These are phyloP conservation scores for Handroanthus guayacan DNA, from an alignment of 257 asterid genomes.

Conservation along the genomic window DNA sequence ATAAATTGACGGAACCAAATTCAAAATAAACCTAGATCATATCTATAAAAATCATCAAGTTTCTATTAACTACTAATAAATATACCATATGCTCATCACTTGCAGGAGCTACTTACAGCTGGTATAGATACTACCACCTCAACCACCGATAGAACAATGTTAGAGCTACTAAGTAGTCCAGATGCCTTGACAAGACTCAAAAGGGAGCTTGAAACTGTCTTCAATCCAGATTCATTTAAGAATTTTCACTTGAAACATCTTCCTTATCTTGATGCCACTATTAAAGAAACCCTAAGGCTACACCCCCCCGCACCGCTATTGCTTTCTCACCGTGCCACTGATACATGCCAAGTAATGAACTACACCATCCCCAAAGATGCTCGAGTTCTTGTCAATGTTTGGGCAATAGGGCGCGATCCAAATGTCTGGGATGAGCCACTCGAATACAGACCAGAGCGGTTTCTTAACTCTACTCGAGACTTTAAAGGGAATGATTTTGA, in stretches of 20 bases:
- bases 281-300: slow-evolving; percentile 55
- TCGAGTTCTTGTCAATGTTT: slow-evolving; percentile 40
- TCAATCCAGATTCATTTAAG: slow-evolving; percentile 14
- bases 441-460: slow-evolving; percentile 47
- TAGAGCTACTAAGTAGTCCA: slow-evolving; percentile 45
- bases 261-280: slow-evolving; percentile 49
- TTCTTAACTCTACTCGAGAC: slow-evolving; percentile 41
- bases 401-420: slow-evolving; percentile 56
- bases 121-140: slow-evolving; percentile 57
- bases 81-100: background rate
- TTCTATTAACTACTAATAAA: no score
- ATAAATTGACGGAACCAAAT: no score
- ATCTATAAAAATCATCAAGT: no score
- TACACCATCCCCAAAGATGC: slow-evolving; percentile 47
- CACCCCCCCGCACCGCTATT: slow-evolving; percentile 60
- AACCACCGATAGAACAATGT: slow-evolving; percentile 45
- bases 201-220: slow-evolving; percentile 32
- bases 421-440: slow-evolving; percentile 50
- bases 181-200: slow-evolving; percentile 25
- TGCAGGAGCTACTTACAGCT: slow-evolving; percentile 51
- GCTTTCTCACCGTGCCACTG: slow-evolving; percentile 45
- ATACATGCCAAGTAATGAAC: slow-evolving; percentile 46
- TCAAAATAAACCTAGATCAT: no score
- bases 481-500: slow-evolving; percentile 57
- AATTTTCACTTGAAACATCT: slow-evolving; percentile 31